Percentiles rank a stretch among this genome's conserved stretches.
phyloP scores from a whole-genome alignment of 2,329 filamentous ascomycete genomes.

The Phialocephala sp. region DNA sequence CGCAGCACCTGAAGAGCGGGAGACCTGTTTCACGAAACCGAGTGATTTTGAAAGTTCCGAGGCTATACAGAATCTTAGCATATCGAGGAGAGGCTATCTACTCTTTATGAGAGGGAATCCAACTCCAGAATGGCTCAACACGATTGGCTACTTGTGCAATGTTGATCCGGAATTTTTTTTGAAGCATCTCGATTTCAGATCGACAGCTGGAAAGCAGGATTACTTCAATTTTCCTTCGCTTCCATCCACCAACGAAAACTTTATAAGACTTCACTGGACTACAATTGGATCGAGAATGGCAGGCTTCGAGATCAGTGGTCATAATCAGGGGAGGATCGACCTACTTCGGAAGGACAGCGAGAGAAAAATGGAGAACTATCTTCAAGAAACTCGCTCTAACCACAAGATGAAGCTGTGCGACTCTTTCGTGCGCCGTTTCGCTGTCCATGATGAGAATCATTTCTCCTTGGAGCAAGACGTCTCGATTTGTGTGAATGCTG shows the following conservation, averaged over 20 bases:
- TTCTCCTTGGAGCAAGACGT: slow-evolving; percentile 27
- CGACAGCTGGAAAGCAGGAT: too few species aligned
- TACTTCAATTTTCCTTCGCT: too few species aligned
- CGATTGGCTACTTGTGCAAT: slow-evolving; percentile 21
- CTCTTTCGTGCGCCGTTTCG: slow-evolving; percentile 22
- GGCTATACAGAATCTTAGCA: too few species aligned
- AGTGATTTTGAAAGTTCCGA: too few species aligned
- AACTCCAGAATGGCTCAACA: slow-evolving; percentile 24
- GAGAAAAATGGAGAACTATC: neutral
- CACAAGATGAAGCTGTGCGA: slow-evolving; percentile 4
- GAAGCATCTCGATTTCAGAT: slow-evolving; percentile 25
- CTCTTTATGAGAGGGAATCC: slow-evolving; percentile 17
- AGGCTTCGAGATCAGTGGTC: neutral
- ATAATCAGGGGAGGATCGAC: neutral
- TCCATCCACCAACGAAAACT: neutral
- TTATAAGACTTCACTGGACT: slow-evolving; percentile 13
- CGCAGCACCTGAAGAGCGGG: too few species aligned
- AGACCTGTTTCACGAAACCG: too few species aligned
- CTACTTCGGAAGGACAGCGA: neutral
- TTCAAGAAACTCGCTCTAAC: neutral
- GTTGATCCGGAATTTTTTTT: slow-evolving; percentile 27
- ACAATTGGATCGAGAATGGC: slow-evolving; percentile 6
- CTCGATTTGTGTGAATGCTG: slow-evolving; percentile 22
- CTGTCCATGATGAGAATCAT: slow-evolving; percentile 18
- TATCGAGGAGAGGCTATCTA: neutral